A percentile compares a stretch with the other conserved stretches of the same genome.
These are phyloP conservation scores for Malania oleifera DNA, from an alignment of 164 flowering plant species.

Conservation along the genomic window DNA sequence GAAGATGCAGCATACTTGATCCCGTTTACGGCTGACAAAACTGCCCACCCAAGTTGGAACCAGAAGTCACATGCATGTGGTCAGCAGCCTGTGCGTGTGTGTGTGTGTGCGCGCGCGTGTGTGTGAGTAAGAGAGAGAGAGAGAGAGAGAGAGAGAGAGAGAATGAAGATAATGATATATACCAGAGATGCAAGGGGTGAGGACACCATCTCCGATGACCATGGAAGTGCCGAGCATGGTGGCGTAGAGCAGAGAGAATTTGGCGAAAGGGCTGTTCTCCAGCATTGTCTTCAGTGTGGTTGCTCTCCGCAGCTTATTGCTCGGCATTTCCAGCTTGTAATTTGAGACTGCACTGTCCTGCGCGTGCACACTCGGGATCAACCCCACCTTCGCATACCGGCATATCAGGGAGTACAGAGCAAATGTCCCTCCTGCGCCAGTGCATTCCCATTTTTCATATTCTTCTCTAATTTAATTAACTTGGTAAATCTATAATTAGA, in stretches of 20 bases:
- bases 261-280: background rate
- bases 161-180: background rate
- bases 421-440: conserved; percentile 6
- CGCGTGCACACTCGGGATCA: background rate
- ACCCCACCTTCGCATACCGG: conserved; percentile 3
- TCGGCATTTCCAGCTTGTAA: background rate
- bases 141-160: too few relatives aligned
- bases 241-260: background rate
- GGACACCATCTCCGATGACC: background rate
- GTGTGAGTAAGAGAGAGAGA: too few relatives aligned
- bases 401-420: conserved; percentile 1
- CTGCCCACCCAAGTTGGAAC: too few relatives aligned
- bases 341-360: background rate
- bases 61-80: too few relatives aligned
- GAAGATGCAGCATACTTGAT: too few relatives aligned
- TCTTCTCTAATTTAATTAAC: too few relatives aligned
- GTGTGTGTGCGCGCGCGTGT: too few relatives aligned
- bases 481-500: too few relatives aligned
- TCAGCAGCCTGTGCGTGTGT: too few relatives aligned
- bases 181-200: conserved; percentile 2
- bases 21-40: too few relatives aligned
- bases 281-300: background rate
- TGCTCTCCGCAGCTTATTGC: background rate
- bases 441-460: too few relatives aligned
- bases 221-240: conserved; percentile 1